Percentiles rank a stretch among this genome's conserved stretches.
Conservation (phyloP, 2,329 filamentous ascomycete species). For the Alternaria viburni region DNA sequence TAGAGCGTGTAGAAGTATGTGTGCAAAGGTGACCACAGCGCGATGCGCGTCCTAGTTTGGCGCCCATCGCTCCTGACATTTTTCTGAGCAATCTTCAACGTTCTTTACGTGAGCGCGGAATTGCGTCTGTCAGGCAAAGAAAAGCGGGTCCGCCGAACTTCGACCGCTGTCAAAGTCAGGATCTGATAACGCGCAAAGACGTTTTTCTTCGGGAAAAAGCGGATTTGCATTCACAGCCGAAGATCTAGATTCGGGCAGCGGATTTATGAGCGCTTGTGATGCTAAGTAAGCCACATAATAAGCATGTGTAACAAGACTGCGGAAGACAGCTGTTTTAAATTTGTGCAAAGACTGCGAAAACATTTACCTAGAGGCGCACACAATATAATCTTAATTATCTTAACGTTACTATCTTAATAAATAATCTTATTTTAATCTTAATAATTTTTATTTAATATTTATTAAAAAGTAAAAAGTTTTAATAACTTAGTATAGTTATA, state of each 20-base stretch:
- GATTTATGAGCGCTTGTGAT: neutral
- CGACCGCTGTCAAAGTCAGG: neutral
- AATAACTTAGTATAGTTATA: no score
- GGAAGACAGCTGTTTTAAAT: neutral
- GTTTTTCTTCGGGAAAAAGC: neutral
- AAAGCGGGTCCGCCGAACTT: constrained; percentile 11
- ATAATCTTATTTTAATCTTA: no score
- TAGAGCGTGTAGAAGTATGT: neutral
- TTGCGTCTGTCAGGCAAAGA: neutral
- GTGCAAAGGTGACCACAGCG: neutral
- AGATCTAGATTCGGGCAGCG: neutral
- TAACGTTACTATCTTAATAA: no score
- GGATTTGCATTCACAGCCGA: neutral
- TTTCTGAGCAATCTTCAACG: neutral
- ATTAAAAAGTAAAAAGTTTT: no score
- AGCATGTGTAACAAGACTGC: neutral
- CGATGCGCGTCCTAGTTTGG: neutral
- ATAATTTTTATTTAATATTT: no score
- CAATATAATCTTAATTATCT: no score
- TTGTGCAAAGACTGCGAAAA: neutral
- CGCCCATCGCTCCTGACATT: neutral
- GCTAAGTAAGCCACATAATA: neutral
- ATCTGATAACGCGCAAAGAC: neutral
- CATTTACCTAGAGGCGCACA: neutral
- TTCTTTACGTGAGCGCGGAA: constrained; percentile 21